These are phyloP conservation scores for Diaporthe citri DNA, from an alignment of 2,329 filamentous ascomycete species.

Conservation along the genomic window DNA sequence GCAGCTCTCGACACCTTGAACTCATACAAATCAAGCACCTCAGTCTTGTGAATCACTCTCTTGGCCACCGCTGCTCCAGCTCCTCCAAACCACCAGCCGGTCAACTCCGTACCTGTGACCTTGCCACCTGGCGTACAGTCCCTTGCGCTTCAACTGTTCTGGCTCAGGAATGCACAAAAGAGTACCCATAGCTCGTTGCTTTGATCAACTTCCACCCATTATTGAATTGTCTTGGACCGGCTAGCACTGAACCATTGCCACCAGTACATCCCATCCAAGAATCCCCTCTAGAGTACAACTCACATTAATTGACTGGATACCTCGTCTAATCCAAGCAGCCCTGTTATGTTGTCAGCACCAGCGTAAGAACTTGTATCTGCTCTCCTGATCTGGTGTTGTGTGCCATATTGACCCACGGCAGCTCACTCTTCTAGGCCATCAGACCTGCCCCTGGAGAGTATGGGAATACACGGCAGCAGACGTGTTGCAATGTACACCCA, in stretches of 20 bases:
- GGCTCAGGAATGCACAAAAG: too few species aligned
- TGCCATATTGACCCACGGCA: not conserved
- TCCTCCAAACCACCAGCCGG: slow-evolving; percentile 17
- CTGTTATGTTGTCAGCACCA: not conserved
- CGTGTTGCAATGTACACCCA: slow-evolving; percentile 4
- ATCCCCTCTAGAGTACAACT: not conserved
- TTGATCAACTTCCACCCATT: not conserved
- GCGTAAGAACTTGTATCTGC: not conserved
- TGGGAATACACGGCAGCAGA: not conserved
- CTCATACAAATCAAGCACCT: not conserved
- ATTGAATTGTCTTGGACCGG: not conserved
- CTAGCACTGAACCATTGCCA: not conserved
- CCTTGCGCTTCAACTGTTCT: not conserved
- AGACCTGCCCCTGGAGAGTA: not conserved
- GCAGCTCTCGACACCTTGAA: not conserved
- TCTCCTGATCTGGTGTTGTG: not conserved
- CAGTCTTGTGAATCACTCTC: not conserved
- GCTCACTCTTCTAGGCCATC: not conserved
- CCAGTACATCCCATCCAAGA: not conserved
- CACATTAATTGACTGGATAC: not conserved
- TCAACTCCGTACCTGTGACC: not conserved
- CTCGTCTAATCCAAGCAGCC: not conserved
- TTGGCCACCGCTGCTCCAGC: not conserved
- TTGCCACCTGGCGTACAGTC: not conserved
- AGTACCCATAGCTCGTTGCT: not conserved